A percentile compares a stretch with the other conserved stretches of the same genome.
These are phyloP conservation scores for Daldinia grandis DNA, from an alignment of 495 filamentous ascomycete genomes.

Conservation along the genomic window DNA sequence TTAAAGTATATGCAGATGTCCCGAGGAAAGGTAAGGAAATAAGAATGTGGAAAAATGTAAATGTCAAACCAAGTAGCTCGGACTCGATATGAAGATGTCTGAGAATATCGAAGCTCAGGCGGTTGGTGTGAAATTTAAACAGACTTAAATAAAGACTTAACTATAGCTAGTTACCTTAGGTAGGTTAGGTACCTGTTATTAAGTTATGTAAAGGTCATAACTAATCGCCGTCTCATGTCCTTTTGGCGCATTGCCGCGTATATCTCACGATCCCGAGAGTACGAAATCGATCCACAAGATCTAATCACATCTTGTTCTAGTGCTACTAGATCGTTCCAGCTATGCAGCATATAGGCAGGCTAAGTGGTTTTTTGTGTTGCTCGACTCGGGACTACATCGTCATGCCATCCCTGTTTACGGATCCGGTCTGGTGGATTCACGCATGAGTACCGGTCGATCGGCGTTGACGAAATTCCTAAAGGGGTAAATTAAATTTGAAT, in stretches of 20 bases:
- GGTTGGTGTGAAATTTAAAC: background rate
- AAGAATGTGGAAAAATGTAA: background rate
- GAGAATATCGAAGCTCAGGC: background rate
- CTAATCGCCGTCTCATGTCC: background rate
- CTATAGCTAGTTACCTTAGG: too few species aligned
- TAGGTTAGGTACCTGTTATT: too few species aligned
- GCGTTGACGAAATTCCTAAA: background rate
- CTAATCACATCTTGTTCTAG: background rate
- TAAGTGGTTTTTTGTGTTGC: background rate
- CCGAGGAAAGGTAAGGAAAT: background rate
- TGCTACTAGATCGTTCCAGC: background rate
- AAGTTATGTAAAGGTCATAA: background rate
- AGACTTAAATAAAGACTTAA: background rate
- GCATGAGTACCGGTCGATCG: background rate
- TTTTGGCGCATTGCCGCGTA: background rate
- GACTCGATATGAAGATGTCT: background rate
- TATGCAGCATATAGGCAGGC: too few species aligned
- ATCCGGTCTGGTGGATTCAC: background rate
- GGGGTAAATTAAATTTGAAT: background rate
- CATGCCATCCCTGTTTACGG: background rate
- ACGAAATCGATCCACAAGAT: background rate
- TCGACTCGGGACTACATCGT: background rate
- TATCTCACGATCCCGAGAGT: background rate
- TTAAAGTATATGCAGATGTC: background rate
- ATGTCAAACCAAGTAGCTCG: background rate